A percentile compares a stretch with the other conserved stretches of the same genome.
Conservation (phyloP, 768 basidiomycete species). For the Baorangia bicolor region DNA sequence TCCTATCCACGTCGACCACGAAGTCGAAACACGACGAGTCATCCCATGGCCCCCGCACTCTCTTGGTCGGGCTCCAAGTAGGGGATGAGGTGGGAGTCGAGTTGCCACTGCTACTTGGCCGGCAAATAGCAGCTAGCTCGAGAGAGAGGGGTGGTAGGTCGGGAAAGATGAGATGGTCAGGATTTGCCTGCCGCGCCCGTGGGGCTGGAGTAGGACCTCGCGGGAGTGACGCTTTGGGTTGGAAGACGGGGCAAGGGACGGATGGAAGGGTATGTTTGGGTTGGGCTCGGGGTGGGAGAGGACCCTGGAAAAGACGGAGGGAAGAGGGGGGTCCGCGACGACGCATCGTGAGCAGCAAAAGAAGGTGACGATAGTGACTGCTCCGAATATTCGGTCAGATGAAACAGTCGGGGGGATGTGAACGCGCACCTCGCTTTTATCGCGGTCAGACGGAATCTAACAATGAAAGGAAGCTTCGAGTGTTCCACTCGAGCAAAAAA, state of each 20-base stretch:
- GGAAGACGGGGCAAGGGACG: conserved; percentile 55
- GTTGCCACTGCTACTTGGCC: conserved; percentile 10
- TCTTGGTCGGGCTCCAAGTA: conserved; percentile 16
- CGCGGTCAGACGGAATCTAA: neutral
- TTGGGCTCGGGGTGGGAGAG: conserved; percentile 56
- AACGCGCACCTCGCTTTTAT: conserved; percentile 2
- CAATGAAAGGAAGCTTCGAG: neutral
- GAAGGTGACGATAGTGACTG: neutral
- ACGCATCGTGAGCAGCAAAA: conserved; percentile 45
- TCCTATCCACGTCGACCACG: conserved; percentile 44
- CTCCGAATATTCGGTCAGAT: neutral
- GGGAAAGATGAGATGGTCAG: conserved; percentile 10
- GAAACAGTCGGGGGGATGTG: too few species aligned
- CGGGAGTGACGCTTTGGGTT: conserved; percentile 31
- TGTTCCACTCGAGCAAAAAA: neutral
- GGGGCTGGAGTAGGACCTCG: conserved; percentile 20
- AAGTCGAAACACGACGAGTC: conserved; percentile 46
- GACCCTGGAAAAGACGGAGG: conserved; percentile 60
- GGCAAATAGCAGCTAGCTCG: conserved; percentile 18
- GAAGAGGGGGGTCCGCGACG: conserved; percentile 69
- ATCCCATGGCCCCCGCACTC: conserved; percentile 57
- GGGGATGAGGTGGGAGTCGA: conserved; percentile 18
- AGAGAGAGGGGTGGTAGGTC: conserved; percentile 27
- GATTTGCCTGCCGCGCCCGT: conserved; percentile 12
- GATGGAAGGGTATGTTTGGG: conserved; percentile 69